A percentile compares a stretch with the other conserved stretches of the same genome.
These are phyloP conservation scores for Jaminaea rosea DNA, from an alignment of 1,284 basidiomycete species.

Conservation along the genomic window DNA sequence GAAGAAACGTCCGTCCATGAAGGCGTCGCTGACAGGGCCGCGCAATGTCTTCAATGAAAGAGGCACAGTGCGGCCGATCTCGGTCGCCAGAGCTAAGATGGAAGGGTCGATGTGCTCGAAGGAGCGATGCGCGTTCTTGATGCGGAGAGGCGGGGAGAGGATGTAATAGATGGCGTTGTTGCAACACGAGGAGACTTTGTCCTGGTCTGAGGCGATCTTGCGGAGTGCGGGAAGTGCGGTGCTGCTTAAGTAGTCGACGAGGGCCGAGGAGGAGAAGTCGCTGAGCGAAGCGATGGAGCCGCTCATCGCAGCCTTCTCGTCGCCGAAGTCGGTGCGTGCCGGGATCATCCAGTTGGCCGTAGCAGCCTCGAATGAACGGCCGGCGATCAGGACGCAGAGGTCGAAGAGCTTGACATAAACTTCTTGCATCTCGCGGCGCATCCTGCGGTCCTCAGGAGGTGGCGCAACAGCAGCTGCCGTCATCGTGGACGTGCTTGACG, in stretches of 20 bases:
- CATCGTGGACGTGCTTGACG: too few species aligned
- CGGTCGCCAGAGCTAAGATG: slow-evolving; percentile 57
- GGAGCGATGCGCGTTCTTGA: background rate
- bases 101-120: slow-evolving; percentile 46
- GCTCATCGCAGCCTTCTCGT: background rate
- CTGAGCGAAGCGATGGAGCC: background rate
- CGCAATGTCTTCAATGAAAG: slow-evolving; percentile 78
- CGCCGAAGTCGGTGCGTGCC: too few species aligned
- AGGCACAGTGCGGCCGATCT: slow-evolving; percentile 71
- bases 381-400: slow-evolving; percentile 63
- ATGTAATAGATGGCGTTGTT: slow-evolving; percentile 78
- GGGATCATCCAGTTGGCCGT: background rate
- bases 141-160: slow-evolving; percentile 62
- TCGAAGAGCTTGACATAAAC: slow-evolving; percentile 78
- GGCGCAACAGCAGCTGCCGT: too few species aligned
- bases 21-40: slow-evolving; percentile 65
- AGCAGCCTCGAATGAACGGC: slow-evolving; percentile 58
- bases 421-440: slow-evolving; percentile 88
- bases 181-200: slow-evolving; percentile 69
- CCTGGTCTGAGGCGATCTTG: slow-evolving; percentile 62
- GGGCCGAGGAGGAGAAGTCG: slow-evolving; percentile 43
- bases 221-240: slow-evolving; percentile 68
- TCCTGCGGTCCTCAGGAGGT: slow-evolving; percentile 64
- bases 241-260: slow-evolving; percentile 65
- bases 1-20: slow-evolving; percentile 82